A percentile compares a stretch with the other conserved stretches of the same genome.
These are phyloP conservation scores for Metroxylon sagu DNA, from an alignment of 176 grass and related monocot genomes.

Conservation along the genomic window DNA sequence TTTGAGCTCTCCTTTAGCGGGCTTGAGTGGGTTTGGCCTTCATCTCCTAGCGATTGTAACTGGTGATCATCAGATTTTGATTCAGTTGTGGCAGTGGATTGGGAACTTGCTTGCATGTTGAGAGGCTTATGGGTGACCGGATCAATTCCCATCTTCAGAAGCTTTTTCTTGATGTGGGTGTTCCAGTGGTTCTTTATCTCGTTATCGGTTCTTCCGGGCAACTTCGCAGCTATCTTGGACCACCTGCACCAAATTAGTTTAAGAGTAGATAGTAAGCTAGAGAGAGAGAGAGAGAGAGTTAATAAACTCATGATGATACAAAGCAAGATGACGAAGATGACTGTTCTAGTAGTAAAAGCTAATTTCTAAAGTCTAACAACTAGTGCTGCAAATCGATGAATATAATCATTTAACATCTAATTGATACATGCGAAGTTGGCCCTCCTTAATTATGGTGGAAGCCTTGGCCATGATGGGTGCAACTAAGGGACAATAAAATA, in stretches of 20 bases:
- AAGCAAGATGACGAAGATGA: no score
- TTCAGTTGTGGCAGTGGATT: constrained; percentile 34
- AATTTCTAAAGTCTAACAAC: no score
- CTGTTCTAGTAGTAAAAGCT: no score
- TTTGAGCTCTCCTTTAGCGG: constrained; percentile 35
- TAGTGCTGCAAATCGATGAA: no score
- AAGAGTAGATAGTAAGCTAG: background rate
- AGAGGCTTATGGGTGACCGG: constrained; percentile 64
- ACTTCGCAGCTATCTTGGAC: constrained; percentile 84
- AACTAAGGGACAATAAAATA: no score
- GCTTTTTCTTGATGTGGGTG: constrained; percentile 99
- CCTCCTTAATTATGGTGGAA: no score
- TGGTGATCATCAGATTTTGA: constrained; percentile 28
- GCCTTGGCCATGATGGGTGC: no score
- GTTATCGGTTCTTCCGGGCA: constrained; percentile 84
- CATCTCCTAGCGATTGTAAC: no score
- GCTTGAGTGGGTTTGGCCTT: constrained; percentile 4
- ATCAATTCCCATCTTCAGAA: constrained; percentile 82
- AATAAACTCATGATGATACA: no score
- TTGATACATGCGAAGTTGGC: no score
- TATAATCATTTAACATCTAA: no score
- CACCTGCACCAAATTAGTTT: constrained; percentile 35
- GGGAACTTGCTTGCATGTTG: constrained; percentile 20
- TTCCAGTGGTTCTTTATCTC: constrained; percentile 99
- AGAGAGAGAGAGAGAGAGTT: background rate